phyloP scores from a whole-genome alignment of 108 stramenopile genomes.

The Cyclostephanos invisitatus region DNA sequence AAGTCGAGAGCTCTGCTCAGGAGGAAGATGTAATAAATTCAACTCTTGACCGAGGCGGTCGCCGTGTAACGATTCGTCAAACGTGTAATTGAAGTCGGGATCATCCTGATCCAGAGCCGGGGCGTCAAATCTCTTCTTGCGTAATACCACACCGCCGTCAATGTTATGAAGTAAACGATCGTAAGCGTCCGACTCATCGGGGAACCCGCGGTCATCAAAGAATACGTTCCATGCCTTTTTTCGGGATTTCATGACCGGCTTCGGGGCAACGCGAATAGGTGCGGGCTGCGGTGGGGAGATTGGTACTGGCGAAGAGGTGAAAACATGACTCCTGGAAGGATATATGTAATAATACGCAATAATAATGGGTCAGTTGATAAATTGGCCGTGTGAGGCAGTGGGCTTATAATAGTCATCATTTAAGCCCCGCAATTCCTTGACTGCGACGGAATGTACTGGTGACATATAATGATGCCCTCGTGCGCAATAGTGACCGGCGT shows the following conservation, averaged over 20 bases:
- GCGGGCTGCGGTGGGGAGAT: neutral
- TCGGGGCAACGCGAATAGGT: slow-evolving; percentile 7
- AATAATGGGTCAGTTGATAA: neutral
- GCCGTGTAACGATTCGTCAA: neutral
- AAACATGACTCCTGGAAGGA: neutral
- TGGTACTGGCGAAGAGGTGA: neutral
- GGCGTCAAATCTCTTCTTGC: slow-evolving; percentile 1
- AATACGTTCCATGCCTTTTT: neutral
- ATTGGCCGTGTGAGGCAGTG: neutral
- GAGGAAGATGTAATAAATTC: neutral
- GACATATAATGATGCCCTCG: too few relatives aligned
- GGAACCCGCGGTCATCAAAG: slow-evolving; percentile 13
- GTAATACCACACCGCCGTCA: neutral
- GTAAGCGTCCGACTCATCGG: slow-evolving; percentile 3
- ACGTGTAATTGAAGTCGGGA: neutral
- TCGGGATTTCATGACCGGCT: neutral
- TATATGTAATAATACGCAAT: neutral
- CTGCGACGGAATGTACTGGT: too few relatives aligned
- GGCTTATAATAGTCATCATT: too few relatives aligned
- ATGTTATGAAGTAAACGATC: neutral
- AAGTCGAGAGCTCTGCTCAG: neutral
- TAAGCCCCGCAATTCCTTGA: too few relatives aligned
- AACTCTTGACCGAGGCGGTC: neutral
- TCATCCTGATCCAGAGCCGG: neutral
- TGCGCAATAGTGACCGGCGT: too few relatives aligned